Evolutionary conservation across 345 rosid genomes (phyloP), one percentile per base, ranked within the genome.

Genomic region (Lumnitzera littorea): DNA sequence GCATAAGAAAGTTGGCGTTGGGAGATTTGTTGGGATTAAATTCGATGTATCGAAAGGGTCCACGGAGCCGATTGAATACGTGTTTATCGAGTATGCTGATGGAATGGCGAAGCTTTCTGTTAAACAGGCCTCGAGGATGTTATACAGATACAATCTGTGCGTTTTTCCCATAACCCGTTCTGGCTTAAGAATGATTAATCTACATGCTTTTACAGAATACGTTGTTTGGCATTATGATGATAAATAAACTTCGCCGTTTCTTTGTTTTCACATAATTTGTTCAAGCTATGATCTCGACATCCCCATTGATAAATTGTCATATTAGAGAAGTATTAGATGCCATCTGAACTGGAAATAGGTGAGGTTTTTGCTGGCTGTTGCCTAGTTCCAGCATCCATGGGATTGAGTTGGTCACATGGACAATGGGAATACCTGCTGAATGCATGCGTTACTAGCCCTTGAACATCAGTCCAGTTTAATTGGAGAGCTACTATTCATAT

Each of bases 101-200:
- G 96, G 96, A 49, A 92, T 92, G 94, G 98, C 98, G 46, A 92
- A 89, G 77, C 95, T 92, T 72, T 94, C 96, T 24, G 83, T 92
- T 66, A 78, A 82, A 70, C 96, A 89, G 78, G 98, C 96, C 63
- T 74, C 88, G 51, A 89, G 89, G 56, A 63, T 87, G 82, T 94
- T 92, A 70, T 92, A 92, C 70, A 89, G 98, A 60, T 92, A 85
- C 67, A 82, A 68, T 78, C 87, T 92, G 96, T 89, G 68, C 65
- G 74, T 81, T 63, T 65, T 67, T 67, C 20, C 23, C n/a, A 14
- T 17, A 27, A 15, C 50, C 47, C 25, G 2, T 47, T 2, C 2
- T 24, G 5, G 31, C 31, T 27, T 27, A 27, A 2, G 31, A 27
- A 27, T 27, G 31, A 27, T 2, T 27, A 27, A 2, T 27, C 31